A percentile compares a stretch with the other conserved stretches of the same genome.
These are phyloP conservation scores for Fraxinus quadrangulata DNA, from an alignment of 257 asterid species.

Conservation along the genomic window DNA sequence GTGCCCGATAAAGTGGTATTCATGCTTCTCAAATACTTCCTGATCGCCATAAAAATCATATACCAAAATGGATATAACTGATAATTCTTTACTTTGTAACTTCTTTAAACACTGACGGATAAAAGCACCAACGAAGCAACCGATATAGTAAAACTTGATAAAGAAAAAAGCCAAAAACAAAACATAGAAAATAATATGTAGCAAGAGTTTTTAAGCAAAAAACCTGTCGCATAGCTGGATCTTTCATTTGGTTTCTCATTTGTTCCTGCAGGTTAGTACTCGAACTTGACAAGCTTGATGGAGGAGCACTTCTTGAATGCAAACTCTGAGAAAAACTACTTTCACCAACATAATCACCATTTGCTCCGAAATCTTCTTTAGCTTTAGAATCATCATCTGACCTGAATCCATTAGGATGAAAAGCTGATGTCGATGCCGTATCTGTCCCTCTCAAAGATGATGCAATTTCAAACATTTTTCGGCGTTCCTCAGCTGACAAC, in stretches of 20 bases:
- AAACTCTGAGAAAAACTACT: slow-evolving; percentile 48
- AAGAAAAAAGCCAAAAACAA: neutral
- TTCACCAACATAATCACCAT: slow-evolving; percentile 40
- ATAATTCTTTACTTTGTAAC: slow-evolving; percentile 6
- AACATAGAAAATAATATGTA: slow-evolving; percentile 1
- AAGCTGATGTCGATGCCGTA: slow-evolving; percentile 42
- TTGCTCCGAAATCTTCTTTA: slow-evolving; percentile 37
- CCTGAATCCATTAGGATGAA: slow-evolving; percentile 38
- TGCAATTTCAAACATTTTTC: slow-evolving; percentile 74
- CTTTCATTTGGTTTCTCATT: slow-evolving; percentile 91
- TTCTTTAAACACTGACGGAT: slow-evolving; percentile 6
- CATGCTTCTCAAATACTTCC: neutral
- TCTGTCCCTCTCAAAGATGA: slow-evolving; percentile 69
- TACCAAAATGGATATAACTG: neutral
- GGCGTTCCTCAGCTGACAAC: slow-evolving; percentile 82
- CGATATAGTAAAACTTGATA: neutral
- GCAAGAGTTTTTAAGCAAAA: slow-evolving; percentile 11
- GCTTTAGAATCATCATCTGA: slow-evolving; percentile 36
- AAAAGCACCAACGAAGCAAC: neutral
- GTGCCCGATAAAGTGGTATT: neutral
- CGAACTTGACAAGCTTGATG: slow-evolving; percentile 52
- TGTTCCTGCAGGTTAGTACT: slow-evolving; percentile 82
- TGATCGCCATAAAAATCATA: neutral
- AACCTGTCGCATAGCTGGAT: slow-evolving; percentile 99
- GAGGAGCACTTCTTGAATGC: slow-evolving; percentile 39